Percentiles rank a stretch among this genome's conserved stretches.
These are phyloP conservation scores for Fusarium guadeloupense DNA, from an alignment of 2,329 filamentous ascomycete genomes.

Conservation along the genomic window DNA sequence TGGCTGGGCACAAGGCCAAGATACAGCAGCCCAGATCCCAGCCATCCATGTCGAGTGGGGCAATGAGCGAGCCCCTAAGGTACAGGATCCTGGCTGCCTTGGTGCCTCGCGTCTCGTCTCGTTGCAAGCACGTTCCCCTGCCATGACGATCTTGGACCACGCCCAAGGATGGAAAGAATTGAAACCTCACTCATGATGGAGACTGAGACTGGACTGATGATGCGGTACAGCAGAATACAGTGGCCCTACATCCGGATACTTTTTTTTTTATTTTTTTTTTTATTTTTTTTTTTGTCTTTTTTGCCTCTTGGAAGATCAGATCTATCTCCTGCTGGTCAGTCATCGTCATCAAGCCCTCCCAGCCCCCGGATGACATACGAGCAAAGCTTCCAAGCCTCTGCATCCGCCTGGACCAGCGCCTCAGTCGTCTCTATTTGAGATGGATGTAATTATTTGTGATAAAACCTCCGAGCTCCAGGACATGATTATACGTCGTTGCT, in stretches of 20 bases:
- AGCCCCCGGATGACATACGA: constrained; percentile 9
- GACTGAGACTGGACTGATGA: constrained; percentile 24
- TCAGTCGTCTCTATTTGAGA: not conserved
- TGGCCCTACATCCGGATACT: too few species aligned
- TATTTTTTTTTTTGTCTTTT: too few species aligned
- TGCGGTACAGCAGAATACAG: constrained; percentile 22
- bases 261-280: too few species aligned
- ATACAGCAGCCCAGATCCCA: constrained; percentile 10
- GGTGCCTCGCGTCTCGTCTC: constrained; percentile 29
- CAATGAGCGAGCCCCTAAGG: constrained; percentile 7
- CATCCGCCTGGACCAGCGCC: not conserved
- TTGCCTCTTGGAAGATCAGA: too few species aligned
- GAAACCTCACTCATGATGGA: constrained; percentile 27
- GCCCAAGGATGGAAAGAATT: constrained; percentile 22
- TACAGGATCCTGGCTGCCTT: constrained; percentile 20
- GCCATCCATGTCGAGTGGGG: constrained; percentile 8
- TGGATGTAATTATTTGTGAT: not conserved
- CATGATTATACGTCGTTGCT: not conserved
- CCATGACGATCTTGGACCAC: constrained; percentile 31
- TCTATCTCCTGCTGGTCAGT: too few species aligned
- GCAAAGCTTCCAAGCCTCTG: constrained; percentile 14
- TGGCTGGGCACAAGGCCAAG: constrained; percentile 7
- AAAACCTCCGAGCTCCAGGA: not conserved
- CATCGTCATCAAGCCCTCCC: constrained; percentile 4
- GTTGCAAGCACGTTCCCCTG: constrained; percentile 31